Percentiles rank a stretch among this genome's conserved stretches.
These are phyloP conservation scores for Paracoccidioides lutzii DNA, from an alignment of 2,329 filamentous ascomycete genomes.

Conservation along the genomic window DNA sequence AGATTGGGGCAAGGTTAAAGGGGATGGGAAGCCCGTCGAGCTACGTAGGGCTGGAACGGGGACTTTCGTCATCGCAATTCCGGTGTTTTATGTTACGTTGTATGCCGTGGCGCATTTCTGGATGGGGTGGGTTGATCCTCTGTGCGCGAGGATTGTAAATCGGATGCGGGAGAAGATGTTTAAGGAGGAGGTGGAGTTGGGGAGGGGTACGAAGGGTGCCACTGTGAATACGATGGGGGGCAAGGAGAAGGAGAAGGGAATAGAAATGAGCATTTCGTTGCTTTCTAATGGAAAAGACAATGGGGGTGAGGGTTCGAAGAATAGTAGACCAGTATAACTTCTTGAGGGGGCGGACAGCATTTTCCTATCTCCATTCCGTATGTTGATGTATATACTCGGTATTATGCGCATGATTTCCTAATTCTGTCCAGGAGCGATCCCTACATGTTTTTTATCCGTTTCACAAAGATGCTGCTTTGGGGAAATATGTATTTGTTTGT, in stretches of 20 bases:
- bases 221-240: not conserved
- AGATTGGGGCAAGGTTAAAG: not conserved
- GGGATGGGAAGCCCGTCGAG: conserved; percentile 5
- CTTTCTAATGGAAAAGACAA: not conserved
- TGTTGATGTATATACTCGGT: too few species aligned
- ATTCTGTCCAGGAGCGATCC: too few species aligned
- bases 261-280: not conserved
- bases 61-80: conserved; percentile 6
- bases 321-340: not conserved
- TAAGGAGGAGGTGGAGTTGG: conserved; percentile 2
- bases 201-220: not conserved
- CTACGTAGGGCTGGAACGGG: not conserved
- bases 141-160: conserved; percentile 7
- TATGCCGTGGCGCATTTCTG: conserved; percentile 9
- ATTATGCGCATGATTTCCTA: too few species aligned
- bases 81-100: conserved; percentile 8
- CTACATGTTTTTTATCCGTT: too few species aligned
- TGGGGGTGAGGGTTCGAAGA: not conserved
- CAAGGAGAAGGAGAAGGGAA: not conserved
- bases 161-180: conserved; percentile 8
- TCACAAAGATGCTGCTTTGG: too few species aligned
- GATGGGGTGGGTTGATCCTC: conserved; percentile 8
- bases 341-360: too few species aligned
- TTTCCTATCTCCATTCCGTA: too few species aligned
- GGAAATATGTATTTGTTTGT: too few species aligned